Conservation (phyloP, 1,284 basidiomycete genomes). For the Nidula niveotomentosa region DNA sequence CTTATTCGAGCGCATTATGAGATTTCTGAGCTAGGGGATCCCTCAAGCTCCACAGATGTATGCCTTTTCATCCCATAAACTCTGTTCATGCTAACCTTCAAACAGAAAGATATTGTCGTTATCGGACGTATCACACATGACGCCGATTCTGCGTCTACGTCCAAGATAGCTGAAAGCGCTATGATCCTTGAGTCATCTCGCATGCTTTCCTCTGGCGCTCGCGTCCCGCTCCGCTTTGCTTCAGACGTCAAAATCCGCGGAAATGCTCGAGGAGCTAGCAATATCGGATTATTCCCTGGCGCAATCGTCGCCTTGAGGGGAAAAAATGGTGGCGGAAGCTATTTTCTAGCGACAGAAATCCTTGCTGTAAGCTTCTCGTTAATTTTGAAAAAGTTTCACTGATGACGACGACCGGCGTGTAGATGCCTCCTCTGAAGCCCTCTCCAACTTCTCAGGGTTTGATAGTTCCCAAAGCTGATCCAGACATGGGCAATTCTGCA, state of each 20-base stretch:
- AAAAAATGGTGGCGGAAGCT: slow-evolving; percentile 86
- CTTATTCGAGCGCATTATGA: slow-evolving; percentile 71
- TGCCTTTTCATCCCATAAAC: slow-evolving; percentile 15
- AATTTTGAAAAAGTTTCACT: slow-evolving; percentile 6
- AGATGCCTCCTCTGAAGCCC: slow-evolving; percentile 52
- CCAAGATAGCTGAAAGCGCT: slow-evolving; percentile 74
- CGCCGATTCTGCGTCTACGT: slow-evolving; percentile 51
- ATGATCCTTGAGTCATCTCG: slow-evolving; percentile 83
- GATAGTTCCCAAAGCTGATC: slow-evolving; percentile 26
- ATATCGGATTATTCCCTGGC: slow-evolving; percentile 86
- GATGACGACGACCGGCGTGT: background rate
- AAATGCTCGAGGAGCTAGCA: slow-evolving; percentile 60
- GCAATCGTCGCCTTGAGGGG: slow-evolving; percentile 89
- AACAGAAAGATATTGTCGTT: slow-evolving; percentile 71
- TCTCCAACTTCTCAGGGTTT: slow-evolving; percentile 29
- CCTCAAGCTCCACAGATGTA: slow-evolving; percentile 71
- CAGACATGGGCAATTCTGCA: slow-evolving; percentile 32
- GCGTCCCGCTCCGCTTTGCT: slow-evolving; percentile 75
- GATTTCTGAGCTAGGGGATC: slow-evolving; percentile 76
- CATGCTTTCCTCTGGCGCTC: slow-evolving; percentile 68
- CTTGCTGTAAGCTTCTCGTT: slow-evolving; percentile 60
- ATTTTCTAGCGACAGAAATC: slow-evolving; percentile 85
- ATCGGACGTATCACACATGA: slow-evolving; percentile 85
- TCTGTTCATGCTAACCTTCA: slow-evolving; percentile 3
- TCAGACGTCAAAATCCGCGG: slow-evolving; percentile 67